Evolutionary conservation across 2,329 filamentous ascomycete genomes (phyloP), one percentile per base, ranked within the genome.

Genomic region (Colletotrichum eleusines): DNA sequence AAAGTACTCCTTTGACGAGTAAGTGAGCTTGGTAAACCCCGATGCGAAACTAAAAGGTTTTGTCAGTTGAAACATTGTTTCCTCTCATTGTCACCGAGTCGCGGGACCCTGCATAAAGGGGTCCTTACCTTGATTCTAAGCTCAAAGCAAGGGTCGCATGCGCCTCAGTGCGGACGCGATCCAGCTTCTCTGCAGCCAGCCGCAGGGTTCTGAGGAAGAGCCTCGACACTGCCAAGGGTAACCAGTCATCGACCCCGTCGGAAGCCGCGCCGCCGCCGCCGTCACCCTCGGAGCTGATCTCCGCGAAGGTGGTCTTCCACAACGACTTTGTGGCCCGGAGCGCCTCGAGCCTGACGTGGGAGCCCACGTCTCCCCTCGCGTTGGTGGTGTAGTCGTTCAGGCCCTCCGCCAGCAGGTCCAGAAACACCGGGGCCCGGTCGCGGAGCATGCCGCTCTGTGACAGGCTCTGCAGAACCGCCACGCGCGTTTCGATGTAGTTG

Each of bases 351-450:
- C 96, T 88, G 5, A 97, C 92, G 63, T 95, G 88, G 0, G 95
- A 97, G 6, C 96, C 96, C 59, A 98, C 88, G 77, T 99, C 96
- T 20, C 96, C 96, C 67, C 94, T 87, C 18, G 95, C 91, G 74
- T 94, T 95, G 4, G 94, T 95, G 0, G 94, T 97, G 77, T 98
- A 98, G 78, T 99, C 95, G 74, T 95, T 92, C 35, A 99, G 81
- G 0, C 91, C 89, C 50, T 87, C 86, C 0, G 80, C 77, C 11
- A 92, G 79, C 1, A 89, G 73, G 0, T 76, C 75, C 1, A 87
- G 71, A 68, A 90, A 86, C 3, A 76, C 74, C 6, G 75, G 73
- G 4, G 81, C 77, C 51, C 83, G 81, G 35, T 82, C 77, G 46
- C 76, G 78, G 5, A 89, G 77, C 5, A 87, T 77, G 7, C 80